Evolutionary conservation across 805 yeast species (phyloP).

Genomic region (Metschnikowia drakensbergensis): DNA sequence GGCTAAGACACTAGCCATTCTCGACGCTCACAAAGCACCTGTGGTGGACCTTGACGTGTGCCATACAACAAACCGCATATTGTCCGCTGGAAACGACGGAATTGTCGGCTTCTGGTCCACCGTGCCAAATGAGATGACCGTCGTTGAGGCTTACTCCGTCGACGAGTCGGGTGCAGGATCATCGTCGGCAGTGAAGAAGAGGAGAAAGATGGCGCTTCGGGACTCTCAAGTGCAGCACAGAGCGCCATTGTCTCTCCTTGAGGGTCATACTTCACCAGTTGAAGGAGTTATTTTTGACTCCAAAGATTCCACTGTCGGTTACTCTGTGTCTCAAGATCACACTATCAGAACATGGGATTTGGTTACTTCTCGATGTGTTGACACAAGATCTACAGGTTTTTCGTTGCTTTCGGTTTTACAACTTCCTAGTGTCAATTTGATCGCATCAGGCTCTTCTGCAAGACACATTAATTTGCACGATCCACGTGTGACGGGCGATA

Average conservation of each 20-base stretch:
- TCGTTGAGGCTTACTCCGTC: constrained; percentile 26
- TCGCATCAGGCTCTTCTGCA: constrained; percentile 97
- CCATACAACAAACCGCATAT: constrained; percentile 50
- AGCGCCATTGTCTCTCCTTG: constrained; percentile 74
- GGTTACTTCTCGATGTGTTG: constrained; percentile 79
- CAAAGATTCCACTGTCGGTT: constrained; percentile 74
- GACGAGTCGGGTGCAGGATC: constrained; percentile 24
- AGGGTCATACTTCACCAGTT: constrained; percentile 83
- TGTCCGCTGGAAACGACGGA: constrained; percentile 83
- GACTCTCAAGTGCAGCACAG: constrained; percentile 76
- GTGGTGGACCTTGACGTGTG: constrained; percentile 74
- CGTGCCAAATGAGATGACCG: constrained; percentile 72
- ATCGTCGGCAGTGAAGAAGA: constrained; percentile 81
- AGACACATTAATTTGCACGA: constrained; percentile 93
- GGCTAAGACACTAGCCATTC: constrained; percentile 76
- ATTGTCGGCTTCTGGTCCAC: constrained; percentile 88
- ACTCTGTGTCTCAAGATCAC: constrained; percentile 95
- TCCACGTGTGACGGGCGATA: constrained; percentile 66
- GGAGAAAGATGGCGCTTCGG: constrained; percentile 75
- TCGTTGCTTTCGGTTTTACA: constrained; percentile 74
- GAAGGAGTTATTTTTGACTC: constrained; percentile 76
- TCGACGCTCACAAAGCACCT: constrained; percentile 87
- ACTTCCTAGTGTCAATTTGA: constrained; percentile 60
- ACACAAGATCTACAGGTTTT: constrained; percentile 81
- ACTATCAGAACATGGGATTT: constrained; percentile 95